phyloP scores from a whole-genome alignment of 495 filamentous ascomycete species.

The Platismatia glauca region DNA sequence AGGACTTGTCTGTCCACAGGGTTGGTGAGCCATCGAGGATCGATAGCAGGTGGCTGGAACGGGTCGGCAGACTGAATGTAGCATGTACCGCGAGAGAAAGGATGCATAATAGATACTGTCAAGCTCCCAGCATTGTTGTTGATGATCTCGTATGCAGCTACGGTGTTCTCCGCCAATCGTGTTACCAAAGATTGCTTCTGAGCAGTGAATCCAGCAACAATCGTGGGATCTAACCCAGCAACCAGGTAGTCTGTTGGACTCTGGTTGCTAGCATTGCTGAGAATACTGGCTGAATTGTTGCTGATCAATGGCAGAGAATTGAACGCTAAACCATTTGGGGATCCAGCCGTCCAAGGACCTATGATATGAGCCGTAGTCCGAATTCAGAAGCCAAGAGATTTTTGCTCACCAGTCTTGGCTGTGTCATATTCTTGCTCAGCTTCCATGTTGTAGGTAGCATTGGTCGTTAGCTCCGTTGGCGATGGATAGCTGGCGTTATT shows the following conservation, averaged over 20 bases:
- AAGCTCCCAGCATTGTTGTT: slow-evolving; percentile 27
- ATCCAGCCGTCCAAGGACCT: slow-evolving; percentile 28
- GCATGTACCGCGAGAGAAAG: slow-evolving; percentile 32
- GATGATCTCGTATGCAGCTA: slow-evolving; percentile 27
- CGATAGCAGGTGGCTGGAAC: slow-evolving; percentile 26
- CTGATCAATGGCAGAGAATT: slow-evolving; percentile 25
- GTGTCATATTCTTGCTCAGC: slow-evolving; percentile 22
- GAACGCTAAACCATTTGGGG: slow-evolving; percentile 25
- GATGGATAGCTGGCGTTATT: slow-evolving; percentile 27
- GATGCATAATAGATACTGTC: slow-evolving; percentile 33
- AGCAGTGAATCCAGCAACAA: slow-evolving; percentile 22
- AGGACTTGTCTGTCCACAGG: slow-evolving; percentile 35
- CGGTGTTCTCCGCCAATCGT: slow-evolving; percentile 20
- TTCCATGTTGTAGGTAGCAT: slow-evolving; percentile 24
- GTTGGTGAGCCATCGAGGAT: slow-evolving; percentile 30
- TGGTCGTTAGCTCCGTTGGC: slow-evolving; percentile 24
- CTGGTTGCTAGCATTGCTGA: slow-evolving; percentile 21
- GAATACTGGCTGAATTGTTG: slow-evolving; percentile 21
- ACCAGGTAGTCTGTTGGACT: slow-evolving; percentile 21
- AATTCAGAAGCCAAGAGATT: not conserved
- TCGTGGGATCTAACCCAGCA: slow-evolving; percentile 20
- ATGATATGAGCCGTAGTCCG: not conserved
- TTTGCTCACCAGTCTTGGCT: slow-evolving; percentile 21
- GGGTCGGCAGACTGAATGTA: slow-evolving; percentile 30
- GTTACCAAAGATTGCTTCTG: slow-evolving; percentile 23